Base-by-base conservation (phyloP, 441 rosid species). In the Breynia disticha region DNA sequence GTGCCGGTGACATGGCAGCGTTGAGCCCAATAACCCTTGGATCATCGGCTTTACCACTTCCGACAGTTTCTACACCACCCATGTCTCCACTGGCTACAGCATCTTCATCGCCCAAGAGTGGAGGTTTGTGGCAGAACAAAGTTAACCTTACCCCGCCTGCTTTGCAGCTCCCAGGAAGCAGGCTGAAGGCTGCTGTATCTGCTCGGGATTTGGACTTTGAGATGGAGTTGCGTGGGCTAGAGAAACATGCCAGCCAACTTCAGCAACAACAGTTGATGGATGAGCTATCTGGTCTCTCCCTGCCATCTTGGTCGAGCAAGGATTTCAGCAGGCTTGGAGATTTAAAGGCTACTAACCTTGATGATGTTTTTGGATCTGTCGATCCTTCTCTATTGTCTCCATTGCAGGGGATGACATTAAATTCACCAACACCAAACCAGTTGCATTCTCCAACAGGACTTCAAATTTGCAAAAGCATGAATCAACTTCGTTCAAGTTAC, bases 91-190 rank as follows among this genome's bases (percentile, higher is more conserved):
- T 82, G 80, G 76, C 76, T 5, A 73, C 69, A 7, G 75, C 76
- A 16, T 67, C 90, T 54, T 79, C 86, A 5, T 90, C 97, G 50
- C 95, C 95, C 21, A 80, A 80, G 62, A 63, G 66, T 11, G 79
- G 75, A 55, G 77, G 76, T 39, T 56, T 70, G 56, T 84, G 95
- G 97, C 95, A 81, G 79, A 90, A 77, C 75, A 82, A 79, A 68
- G 57, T 69, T 45, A 82, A 75, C 55, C 76, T 71, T 42, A 81
- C 90, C 18, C 96, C 90, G 0, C 93, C 88, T 1, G 63, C 83
- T 14, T 75, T 90, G 79, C 96, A 87, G 76, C 80, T 83, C 21
- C 79, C 78, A 2, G 85, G 96, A 46, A 90, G 97, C 56, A 76
- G 97, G 66, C 61, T 90, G 70, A 90, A 87, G 78, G 71, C 96